Conservation (phyloP, 345 rosid species). For the Syzygium aromaticum region DNA sequence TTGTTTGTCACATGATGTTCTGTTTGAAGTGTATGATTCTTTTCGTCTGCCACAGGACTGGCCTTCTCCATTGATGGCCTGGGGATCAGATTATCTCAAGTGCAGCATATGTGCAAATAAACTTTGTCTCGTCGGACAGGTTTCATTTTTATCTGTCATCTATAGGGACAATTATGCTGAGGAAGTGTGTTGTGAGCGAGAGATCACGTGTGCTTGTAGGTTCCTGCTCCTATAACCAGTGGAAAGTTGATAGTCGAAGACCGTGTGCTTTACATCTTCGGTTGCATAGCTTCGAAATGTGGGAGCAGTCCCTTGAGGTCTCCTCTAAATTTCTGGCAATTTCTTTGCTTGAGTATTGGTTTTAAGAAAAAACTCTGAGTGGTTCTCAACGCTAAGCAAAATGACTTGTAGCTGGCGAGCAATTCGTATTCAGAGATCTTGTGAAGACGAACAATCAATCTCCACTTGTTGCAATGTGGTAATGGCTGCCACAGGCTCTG, state of each 20-base stretch:
- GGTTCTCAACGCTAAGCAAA: not conserved
- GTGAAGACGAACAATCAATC: conserved; percentile 11
- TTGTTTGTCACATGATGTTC: not conserved
- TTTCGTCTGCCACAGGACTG: conserved; percentile 45
- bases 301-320: conserved; percentile 58
- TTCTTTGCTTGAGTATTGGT: not conserved
- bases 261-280: conserved; percentile 58
- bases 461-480: not conserved
- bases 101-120: conserved; percentile 53
- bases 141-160: conserved; percentile 1
- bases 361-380: not conserved
- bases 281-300: conserved; percentile 52
- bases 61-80: conserved; percentile 43
- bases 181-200: not conserved
- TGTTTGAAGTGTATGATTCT: not conserved
- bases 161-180: not conserved
- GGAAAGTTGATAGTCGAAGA: conserved; percentile 38
- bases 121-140: conserved; percentile 82
- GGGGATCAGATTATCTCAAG: conserved; percentile 21
- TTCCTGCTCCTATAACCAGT: conserved; percentile 62
- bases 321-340: not conserved
- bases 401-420: conserved; percentile 67
- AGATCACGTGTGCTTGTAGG: conserved; percentile 17
- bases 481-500: conserved; percentile 11
- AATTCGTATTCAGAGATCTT: conserved; percentile 53